Evolutionary conservation across 306 rosid species (phyloP).

Genomic region (Macrotyloma uniflorum): DNA sequence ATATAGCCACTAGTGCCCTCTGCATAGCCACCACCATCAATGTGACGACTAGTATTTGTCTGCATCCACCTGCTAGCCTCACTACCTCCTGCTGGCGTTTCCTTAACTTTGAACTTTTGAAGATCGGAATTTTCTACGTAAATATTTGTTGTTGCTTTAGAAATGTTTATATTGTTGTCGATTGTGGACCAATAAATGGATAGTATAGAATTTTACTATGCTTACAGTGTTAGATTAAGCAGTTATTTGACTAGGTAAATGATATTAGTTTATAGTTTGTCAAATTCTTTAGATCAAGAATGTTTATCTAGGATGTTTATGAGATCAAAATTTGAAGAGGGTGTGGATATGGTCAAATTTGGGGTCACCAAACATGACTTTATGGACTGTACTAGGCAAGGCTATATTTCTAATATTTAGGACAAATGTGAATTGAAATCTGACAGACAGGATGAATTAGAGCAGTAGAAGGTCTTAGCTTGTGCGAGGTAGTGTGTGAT

Average conservation of each 20-base stretch:
- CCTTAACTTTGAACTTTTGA: not conserved
- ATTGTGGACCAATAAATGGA: not conserved
- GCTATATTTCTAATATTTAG: not conserved
- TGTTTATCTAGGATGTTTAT: not conserved
- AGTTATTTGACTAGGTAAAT: not conserved
- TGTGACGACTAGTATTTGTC: not conserved
- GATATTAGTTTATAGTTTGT: too few relatives aligned
- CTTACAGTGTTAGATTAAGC: not conserved
- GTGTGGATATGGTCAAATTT: not conserved
- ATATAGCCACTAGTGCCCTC: not conserved
- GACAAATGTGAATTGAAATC: not conserved
- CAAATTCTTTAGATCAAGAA: too few relatives aligned
- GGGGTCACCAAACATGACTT: not conserved
- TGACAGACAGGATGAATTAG: not conserved
- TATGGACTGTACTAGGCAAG: not conserved
- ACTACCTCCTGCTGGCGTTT: not conserved
- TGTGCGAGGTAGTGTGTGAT: not conserved
- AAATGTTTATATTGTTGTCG: not conserved
- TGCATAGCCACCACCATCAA: not conserved
- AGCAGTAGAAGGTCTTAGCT: not conserved
- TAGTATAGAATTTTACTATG: not conserved
- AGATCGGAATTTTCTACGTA: not conserved
- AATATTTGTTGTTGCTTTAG: not conserved
- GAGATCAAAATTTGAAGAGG: conserved; percentile 1
- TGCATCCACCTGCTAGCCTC: not conserved